These are phyloP conservation scores for Pestalotiopsis sp. DNA, from an alignment of 2,329 filamentous ascomycete species.

Conservation along the genomic window DNA sequence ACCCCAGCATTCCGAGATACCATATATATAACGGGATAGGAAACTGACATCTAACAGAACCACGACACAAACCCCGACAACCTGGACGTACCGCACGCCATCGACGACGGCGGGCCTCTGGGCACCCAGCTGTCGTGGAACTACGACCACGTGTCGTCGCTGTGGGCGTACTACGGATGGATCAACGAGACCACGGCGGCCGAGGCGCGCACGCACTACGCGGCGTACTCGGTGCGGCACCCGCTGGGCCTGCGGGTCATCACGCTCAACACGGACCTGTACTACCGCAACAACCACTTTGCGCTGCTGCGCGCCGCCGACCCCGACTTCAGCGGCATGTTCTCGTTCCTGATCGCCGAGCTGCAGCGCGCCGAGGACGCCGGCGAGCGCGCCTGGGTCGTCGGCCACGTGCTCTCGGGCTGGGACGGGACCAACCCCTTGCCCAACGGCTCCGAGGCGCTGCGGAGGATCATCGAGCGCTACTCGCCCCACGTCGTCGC, in stretches of 20 bases:
- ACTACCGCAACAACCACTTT: slow-evolving; percentile 45
- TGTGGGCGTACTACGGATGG: slow-evolving; percentile 59
- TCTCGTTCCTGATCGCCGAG: slow-evolving; percentile 42
- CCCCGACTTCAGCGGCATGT: slow-evolving; percentile 40
- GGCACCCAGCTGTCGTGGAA: slow-evolving; percentile 59
- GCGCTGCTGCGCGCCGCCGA: slow-evolving; percentile 38
- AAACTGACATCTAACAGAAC: slow-evolving; percentile 32
- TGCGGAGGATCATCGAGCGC: slow-evolving; percentile 40
- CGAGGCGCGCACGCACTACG: slow-evolving; percentile 53
- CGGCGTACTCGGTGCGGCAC: slow-evolving; percentile 54
- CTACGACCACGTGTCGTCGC: slow-evolving; percentile 52
- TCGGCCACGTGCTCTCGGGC: slow-evolving; percentile 50
- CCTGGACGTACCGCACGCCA: slow-evolving; percentile 50
- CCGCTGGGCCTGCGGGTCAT: slow-evolving; percentile 49
- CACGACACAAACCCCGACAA: slow-evolving; percentile 56
- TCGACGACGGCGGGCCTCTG: slow-evolving; percentile 46
- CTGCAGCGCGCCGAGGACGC: slow-evolving; percentile 41
- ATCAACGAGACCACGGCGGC: slow-evolving; percentile 43
- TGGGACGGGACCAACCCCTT: slow-evolving; percentile 57
- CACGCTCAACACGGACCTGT: slow-evolving; percentile 46
- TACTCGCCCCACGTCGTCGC: slow-evolving; percentile 44
- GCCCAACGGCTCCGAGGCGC: slow-evolving; percentile 41
- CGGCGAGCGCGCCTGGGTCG: slow-evolving; percentile 41
- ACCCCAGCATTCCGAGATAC: background rate
- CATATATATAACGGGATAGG: background rate